These are phyloP conservation scores for Pulicaria dysenterica DNA, from an alignment of 129 eudicot species.

Conservation along the genomic window DNA sequence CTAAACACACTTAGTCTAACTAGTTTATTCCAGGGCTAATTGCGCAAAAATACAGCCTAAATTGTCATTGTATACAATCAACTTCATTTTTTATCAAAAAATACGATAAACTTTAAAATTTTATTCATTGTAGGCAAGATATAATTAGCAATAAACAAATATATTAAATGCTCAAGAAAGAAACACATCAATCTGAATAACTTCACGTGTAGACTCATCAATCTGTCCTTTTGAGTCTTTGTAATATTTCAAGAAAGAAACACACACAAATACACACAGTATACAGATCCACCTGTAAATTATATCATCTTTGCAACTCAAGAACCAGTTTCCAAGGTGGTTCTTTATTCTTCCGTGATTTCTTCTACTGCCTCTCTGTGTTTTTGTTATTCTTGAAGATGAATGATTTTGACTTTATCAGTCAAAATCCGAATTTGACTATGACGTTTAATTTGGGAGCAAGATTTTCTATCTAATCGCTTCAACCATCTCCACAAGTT, in stretches of 20 bases:
- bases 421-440: slow-evolving; percentile 35
- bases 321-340: slow-evolving; percentile 30
- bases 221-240: slow-evolving; percentile 39
- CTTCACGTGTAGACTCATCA: slow-evolving; percentile 40
- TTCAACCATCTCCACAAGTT: no score
- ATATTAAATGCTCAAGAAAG: slow-evolving; percentile 32
- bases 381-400: slow-evolving; percentile 28
- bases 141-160: slow-evolving; percentile 2
- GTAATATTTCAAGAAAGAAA: slow-evolving; percentile 24
- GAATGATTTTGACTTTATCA: slow-evolving; percentile 27
- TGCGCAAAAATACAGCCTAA: no score
- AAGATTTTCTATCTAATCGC: no score
- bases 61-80: no score
- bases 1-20: background rate
- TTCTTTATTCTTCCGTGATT: slow-evolving; percentile 20
- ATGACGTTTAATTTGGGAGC: slow-evolving; percentile 18
- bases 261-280: slow-evolving; percentile 3
- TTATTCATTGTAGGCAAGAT: no score
- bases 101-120: no score
- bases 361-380: slow-evolving; percentile 7
- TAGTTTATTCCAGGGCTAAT: no score
- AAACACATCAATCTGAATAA: slow-evolving; percentile 45
- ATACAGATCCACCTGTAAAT: slow-evolving; percentile 18
- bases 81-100: no score
- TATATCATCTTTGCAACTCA: slow-evolving; percentile 13